Percentiles rank a stretch among this genome's conserved stretches.
These are phyloP conservation scores for Neospermospora avenae DNA, from an alignment of 2,329 filamentous ascomycete species.

Conservation along the genomic window DNA sequence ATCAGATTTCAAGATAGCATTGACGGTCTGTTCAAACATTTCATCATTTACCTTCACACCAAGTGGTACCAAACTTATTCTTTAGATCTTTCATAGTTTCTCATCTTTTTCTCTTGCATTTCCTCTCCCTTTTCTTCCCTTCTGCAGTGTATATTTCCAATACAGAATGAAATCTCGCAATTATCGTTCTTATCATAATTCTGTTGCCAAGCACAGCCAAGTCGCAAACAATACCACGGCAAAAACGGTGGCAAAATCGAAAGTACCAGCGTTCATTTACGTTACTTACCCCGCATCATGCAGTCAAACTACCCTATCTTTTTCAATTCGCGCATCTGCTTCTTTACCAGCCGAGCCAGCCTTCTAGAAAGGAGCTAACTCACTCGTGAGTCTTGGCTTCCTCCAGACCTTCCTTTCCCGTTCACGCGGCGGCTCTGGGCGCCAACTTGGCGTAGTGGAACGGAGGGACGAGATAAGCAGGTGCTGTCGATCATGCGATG, in stretches of 20 bases:
- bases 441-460: background rate
- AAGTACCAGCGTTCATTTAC: background rate
- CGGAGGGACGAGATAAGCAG: background rate
- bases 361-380: background rate
- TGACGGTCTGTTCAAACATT: no score
- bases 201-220: background rate
- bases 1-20: no score
- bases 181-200: background rate
- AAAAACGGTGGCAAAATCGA: background rate
- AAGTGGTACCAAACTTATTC: no score
- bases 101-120: no score
- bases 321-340: background rate
- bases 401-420: background rate
- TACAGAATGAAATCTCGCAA: no score
- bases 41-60: no score
- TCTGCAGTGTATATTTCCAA: no score
- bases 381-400: background rate
- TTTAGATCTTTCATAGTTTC: no score
- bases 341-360: background rate
- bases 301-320: background rate
- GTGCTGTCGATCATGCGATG: background rate
- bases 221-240: background rate
- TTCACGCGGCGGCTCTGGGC: conserved; percentile 1
- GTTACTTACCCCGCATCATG: background rate
- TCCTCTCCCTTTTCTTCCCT: no score